These are phyloP conservation scores for Pestalotiopsis fici DNA, from an alignment of 2,329 filamentous ascomycete genomes.

Conservation along the genomic window DNA sequence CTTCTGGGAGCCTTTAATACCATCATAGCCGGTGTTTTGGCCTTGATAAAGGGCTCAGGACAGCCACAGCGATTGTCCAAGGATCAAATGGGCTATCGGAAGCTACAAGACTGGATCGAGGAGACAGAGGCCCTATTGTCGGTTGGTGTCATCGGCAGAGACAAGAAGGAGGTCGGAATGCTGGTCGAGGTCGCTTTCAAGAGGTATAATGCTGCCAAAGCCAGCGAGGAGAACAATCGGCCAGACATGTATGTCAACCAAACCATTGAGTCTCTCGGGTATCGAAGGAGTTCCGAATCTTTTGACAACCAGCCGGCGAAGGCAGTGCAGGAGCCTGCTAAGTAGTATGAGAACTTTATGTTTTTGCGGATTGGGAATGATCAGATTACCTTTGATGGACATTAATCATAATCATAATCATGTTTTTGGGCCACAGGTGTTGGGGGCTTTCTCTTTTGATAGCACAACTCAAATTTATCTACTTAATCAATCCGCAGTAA, in stretches of 20 bases:
- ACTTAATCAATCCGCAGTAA: too few species aligned
- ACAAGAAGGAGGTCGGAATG: conserved; percentile 41
- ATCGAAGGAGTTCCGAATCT: conserved; percentile 10
- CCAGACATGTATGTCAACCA: conserved; percentile 37
- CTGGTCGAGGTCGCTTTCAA: conserved; percentile 43
- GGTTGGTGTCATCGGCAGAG: conserved; percentile 41
- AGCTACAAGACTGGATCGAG: conserved; percentile 55
- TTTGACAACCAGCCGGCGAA: background rate
- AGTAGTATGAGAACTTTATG: background rate
- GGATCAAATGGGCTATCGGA: conserved; percentile 45
- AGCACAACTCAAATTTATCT: too few species aligned
- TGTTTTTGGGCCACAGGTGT: too few species aligned
- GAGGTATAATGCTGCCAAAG: conserved; percentile 43
- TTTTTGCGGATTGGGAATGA: too few species aligned
- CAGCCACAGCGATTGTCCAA: conserved; percentile 47
- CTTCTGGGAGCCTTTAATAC: conserved; percentile 64
- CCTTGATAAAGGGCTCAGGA: conserved; percentile 53
- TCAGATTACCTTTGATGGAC: too few species aligned
- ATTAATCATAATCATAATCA: too few species aligned
- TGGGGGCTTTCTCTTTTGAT: too few species aligned
- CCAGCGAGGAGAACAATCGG: conserved; percentile 40
- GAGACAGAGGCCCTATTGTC: conserved; percentile 48
- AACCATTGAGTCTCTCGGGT: conserved; percentile 14
- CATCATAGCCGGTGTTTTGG: conserved; percentile 61
- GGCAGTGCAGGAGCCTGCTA: background rate